phyloP scores from a whole-genome alignment of 2,329 filamentous ascomycete genomes.

The Endocalyx cinctus region DNA sequence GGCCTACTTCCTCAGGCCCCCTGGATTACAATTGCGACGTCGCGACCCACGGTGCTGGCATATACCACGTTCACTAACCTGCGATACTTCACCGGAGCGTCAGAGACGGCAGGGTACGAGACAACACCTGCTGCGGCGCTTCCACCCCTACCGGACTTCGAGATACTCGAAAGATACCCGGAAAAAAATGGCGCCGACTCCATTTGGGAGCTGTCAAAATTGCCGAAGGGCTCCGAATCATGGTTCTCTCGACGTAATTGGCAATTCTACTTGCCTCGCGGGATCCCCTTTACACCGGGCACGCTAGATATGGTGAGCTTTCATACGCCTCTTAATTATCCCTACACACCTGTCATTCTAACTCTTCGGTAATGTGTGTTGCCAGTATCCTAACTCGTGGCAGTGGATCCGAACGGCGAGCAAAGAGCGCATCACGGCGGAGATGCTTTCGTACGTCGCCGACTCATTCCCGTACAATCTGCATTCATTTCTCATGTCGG shows the following conservation, averaged over 20 bases:
- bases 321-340: too few species aligned
- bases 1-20: conserved; percentile 8
- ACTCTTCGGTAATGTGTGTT: too few species aligned
- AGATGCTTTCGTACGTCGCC: conserved; percentile 52
- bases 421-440: conserved; percentile 56
- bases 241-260: conserved; percentile 14
- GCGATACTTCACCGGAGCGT: conserved; percentile 4
- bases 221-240: conserved; percentile 5
- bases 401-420: conserved; percentile 57
- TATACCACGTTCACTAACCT: conserved; percentile 12
- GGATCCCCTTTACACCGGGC: conserved; percentile 12
- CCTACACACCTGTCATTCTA: too few species aligned
- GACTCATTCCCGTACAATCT: conserved; percentile 63
- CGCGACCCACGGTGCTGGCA: conserved; percentile 9
- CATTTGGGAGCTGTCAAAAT: conserved; percentile 14
- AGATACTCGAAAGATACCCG: too few species aligned
- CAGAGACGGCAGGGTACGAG: conserved; percentile 11
- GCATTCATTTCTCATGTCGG: conserved; percentile 30
- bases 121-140: conserved; percentile 2
- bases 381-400: too few species aligned
- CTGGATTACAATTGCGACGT: conserved; percentile 10
- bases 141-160: conserved; percentile 12
- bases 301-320: conserved; percentile 57
- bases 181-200: conserved; percentile 8
- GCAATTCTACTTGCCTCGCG: conserved; percentile 13